A percentile compares a stretch with the other conserved stretches of the same genome.
These are phyloP conservation scores for Spergularia azorica DNA, from an alignment of 179 eudicot species.

Conservation along the genomic window DNA sequence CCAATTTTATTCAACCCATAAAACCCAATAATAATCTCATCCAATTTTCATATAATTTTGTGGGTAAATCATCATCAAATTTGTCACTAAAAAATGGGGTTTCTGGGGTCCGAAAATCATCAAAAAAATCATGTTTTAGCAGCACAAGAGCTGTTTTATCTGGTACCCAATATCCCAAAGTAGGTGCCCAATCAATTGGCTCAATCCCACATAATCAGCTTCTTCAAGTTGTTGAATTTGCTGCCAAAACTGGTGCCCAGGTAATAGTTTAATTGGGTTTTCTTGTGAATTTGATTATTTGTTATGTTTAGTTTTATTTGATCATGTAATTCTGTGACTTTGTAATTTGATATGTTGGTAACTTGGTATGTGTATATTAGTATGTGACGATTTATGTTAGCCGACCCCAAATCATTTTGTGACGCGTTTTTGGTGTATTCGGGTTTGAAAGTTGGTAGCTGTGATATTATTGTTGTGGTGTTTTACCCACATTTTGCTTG, in stretches of 20 bases:
- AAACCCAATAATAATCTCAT: slow-evolving; percentile 15
- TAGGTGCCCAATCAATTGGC: slow-evolving; percentile 58
- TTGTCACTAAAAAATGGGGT: slow-evolving; percentile 26
- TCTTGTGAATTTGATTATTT: neutral
- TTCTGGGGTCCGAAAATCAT: slow-evolving; percentile 16
- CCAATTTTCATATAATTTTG: slow-evolving; percentile 1
- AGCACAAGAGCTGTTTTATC: slow-evolving; percentile 47
- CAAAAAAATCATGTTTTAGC: slow-evolving; percentile 15
- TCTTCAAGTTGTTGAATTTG: slow-evolving; percentile 60
- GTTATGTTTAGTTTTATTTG: neutral
- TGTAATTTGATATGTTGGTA: neutral
- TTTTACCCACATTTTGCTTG: neutral
- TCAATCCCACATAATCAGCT: slow-evolving; percentile 55
- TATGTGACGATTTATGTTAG: too few species aligned
- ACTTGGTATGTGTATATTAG: neutral
- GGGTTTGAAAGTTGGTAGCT: slow-evolving; percentile 8
- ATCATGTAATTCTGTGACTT: neutral
- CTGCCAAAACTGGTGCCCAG: slow-evolving; percentile 89
- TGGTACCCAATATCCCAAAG: slow-evolving; percentile 45
- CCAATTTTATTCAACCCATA: slow-evolving; percentile 34
- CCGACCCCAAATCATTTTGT: too few species aligned
- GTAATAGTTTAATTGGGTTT: slow-evolving; percentile 30
- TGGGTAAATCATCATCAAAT: slow-evolving; percentile 11
- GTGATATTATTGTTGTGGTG: neutral
- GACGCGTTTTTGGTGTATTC: too few species aligned